Evolutionary conservation across 2,329 filamentous ascomycete species (phyloP), one percentile per base, ranked within the genome.

Genomic region (Didymella sp.): DNA sequence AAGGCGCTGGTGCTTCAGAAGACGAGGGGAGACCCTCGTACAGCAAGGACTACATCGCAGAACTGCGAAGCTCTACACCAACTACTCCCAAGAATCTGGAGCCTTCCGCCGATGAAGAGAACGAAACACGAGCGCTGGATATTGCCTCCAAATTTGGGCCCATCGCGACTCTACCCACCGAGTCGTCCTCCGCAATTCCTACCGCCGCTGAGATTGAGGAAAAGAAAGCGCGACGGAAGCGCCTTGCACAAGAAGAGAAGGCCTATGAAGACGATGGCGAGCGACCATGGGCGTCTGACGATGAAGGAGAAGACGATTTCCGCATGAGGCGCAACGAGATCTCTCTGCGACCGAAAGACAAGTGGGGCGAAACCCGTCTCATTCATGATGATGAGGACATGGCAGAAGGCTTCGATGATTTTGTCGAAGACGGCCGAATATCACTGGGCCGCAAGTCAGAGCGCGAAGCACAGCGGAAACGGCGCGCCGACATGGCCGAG

Each of bases 381-480:
- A 84, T 92, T 6, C 85, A 84, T 38, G 92, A 97, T 30, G 94
- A 98, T 67, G 94, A 98, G 72, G 92, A 98, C 69, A 84, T 97
- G 0, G 91, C 90, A 33, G 95, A 98, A 77, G 93, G 92, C 0
- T 98, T 96, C 66, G 94, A 98, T 58, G 89, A 94, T 51, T 96
- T 91, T 67, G 91, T 95, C 8, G 90, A 95, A 37, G 91, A 96
- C 71, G 92, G 90, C 8, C 86, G 86, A 7, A 85, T 97, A 9
- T 85, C 90, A 1, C 81, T 97, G 0, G 91, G 92, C 30, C 87
- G 84, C 60, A 90, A 89, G 59, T 92, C 92, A 0, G 91, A 95
- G 76, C 86, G 85, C 19, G 90, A 92, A 64, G 88, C 84, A 42
- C 76, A 84, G 45, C 82, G 81, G 50, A 84, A 83, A 41, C 85